Evolutionary conservation across 768 basidiomycete genomes (phyloP).

Genomic region (Lentinula boryana): DNA sequence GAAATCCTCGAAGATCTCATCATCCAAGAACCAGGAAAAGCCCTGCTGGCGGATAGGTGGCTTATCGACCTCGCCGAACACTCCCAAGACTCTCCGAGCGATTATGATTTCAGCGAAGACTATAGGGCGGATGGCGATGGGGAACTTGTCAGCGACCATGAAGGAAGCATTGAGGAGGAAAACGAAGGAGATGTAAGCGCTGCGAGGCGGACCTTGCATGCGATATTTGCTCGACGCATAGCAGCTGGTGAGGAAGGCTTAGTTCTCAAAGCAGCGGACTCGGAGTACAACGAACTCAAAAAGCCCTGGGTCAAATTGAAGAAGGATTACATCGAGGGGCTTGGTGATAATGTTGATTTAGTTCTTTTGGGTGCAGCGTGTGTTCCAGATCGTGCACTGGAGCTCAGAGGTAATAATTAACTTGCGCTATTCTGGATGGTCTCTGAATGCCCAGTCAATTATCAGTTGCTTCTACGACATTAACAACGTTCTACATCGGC

Average conservation of each 20-base stretch:
- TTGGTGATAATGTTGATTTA: constrained; percentile 79
- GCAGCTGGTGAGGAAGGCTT: constrained; percentile 60
- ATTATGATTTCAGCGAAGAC: constrained; percentile 9
- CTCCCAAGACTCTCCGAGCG: constrained; percentile 5
- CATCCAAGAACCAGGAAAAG: constrained; percentile 45
- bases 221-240: constrained; percentile 45
- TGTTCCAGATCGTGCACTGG: constrained; percentile 74
- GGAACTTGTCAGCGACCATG: neutral
- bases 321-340: constrained; percentile 81
- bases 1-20: constrained; percentile 55
- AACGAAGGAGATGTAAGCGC: neutral
- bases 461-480: constrained; percentile 61
- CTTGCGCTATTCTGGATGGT: neutral
- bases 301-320: constrained; percentile 86
- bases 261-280: constrained; percentile 71
- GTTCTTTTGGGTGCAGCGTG: constrained; percentile 72
- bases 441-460: neutral
- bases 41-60: constrained; percentile 55
- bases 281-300: constrained; percentile 56
- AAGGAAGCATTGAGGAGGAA: constrained; percentile 15
- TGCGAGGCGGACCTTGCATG: constrained; percentile 21
- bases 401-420: constrained; percentile 54
- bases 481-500: constrained; percentile 81
- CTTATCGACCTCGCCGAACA: constrained; percentile 33
- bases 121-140: neutral